Evolutionary conservation across 441 rosid species (phyloP).

Genomic region (Aquilaria agallochum): DNA sequence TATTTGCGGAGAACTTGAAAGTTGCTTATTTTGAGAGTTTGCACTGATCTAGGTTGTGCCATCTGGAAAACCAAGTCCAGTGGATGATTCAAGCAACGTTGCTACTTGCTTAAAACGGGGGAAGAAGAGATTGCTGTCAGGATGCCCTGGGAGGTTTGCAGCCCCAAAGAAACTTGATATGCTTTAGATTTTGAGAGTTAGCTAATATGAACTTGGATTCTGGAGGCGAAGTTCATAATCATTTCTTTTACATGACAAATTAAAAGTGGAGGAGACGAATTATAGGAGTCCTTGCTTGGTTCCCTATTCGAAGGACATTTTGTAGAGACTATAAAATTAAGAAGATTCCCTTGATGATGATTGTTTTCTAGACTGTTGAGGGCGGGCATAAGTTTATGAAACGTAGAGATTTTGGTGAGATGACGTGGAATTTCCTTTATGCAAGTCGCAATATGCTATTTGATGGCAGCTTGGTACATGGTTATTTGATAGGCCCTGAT

Average conservation of each 20-base stretch:
- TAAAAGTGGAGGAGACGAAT: background rate
- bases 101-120: conserved; percentile 17
- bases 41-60: conserved; percentile 22
- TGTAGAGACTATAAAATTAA: background rate
- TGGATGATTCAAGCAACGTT: conserved; percentile 11
- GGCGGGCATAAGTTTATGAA: background rate
- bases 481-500: too few relatives aligned
- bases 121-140: conserved; percentile 14
- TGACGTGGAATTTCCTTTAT: too few relatives aligned
- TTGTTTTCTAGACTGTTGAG: background rate
- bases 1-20: too few relatives aligned
- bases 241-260: background rate
- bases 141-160: conserved; percentile 10
- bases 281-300: background rate
- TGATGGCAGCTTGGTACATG: too few relatives aligned
- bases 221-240: background rate
- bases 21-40: background rate
- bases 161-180: conserved; percentile 6
- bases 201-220: conserved; percentile 7
- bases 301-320: conserved; percentile 7
- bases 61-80: conserved; percentile 2
- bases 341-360: background rate
- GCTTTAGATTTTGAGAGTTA: conserved; percentile 19
- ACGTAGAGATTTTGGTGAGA: too few relatives aligned
- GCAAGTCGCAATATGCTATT: too few relatives aligned